These are phyloP conservation scores for Mycena sp. DNA, from an alignment of 1,284 basidiomycete genomes.

Conservation along the genomic window DNA sequence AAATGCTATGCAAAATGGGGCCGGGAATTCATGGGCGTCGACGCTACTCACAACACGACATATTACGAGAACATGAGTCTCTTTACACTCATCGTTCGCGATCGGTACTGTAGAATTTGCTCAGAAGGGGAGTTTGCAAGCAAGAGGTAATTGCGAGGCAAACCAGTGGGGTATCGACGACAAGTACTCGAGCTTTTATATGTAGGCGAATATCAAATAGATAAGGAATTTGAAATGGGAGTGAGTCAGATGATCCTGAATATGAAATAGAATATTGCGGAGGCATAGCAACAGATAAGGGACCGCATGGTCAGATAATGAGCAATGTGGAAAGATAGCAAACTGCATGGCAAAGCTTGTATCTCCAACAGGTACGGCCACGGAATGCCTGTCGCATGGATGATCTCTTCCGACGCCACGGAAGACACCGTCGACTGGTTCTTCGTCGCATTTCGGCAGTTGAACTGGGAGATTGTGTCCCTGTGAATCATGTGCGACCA, in stretches of 20 bases:
- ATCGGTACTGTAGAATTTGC: too few relatives aligned
- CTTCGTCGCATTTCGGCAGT: constrained; percentile 7
- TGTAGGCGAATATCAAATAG: not conserved
- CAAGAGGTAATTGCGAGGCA: constrained; percentile 4
- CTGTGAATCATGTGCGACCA: constrained; percentile 28
- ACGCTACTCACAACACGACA: constrained; percentile 33
- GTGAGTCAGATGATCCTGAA: too few relatives aligned
- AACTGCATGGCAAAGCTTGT: too few relatives aligned
- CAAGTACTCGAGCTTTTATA: too few relatives aligned
- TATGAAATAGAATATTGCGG: not conserved
- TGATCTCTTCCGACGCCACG: constrained; percentile 33
- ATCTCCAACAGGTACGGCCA: constrained; percentile 33
- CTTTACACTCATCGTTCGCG: constrained; percentile 30
- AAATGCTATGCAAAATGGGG: constrained; percentile 20
- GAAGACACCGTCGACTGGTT: constrained; percentile 29
- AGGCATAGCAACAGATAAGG: not conserved
- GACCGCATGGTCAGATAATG: not conserved
- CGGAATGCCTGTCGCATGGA: constrained; percentile 34
- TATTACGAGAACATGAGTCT: constrained; percentile 28
- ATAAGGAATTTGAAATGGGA: too few relatives aligned
- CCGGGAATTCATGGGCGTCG: constrained; percentile 23
- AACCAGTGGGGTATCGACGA: not conserved
- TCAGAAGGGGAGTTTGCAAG: too few relatives aligned
- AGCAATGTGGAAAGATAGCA: not conserved
- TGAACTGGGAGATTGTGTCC: constrained; percentile 17